Evolutionary conservation across 2,329 filamentous ascomycete species (phyloP).

Genomic region (Ambrosiella beaveri): DNA sequence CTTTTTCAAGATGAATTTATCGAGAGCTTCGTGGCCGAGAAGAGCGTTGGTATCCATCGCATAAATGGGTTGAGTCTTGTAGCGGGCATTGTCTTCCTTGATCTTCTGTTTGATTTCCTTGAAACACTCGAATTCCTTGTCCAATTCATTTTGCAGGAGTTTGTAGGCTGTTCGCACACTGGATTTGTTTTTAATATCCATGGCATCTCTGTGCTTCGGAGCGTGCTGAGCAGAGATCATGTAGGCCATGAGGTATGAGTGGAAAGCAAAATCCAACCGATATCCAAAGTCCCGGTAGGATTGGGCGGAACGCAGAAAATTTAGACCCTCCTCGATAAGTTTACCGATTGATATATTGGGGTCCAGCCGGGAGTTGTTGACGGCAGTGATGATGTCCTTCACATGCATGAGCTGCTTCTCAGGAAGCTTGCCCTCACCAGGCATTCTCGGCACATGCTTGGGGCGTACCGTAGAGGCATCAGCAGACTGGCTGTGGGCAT

Average conservation of each 20-base stretch:
- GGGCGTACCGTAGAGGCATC: conserved; percentile 18
- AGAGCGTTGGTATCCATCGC: background rate
- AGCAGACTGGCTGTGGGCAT: conserved; percentile 18
- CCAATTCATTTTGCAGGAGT: conserved; percentile 33
- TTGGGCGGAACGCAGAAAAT: conserved; percentile 40
- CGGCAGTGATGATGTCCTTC: conserved; percentile 31
- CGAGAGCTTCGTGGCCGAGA: background rate
- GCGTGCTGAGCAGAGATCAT: conserved; percentile 64
- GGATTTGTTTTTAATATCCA: conserved; percentile 23
- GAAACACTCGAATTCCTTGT: conserved; percentile 31
- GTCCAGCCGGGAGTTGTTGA: conserved; percentile 27
- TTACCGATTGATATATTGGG: conserved; percentile 33
- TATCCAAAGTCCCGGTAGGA: conserved; percentile 41
- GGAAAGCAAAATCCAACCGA: conserved; percentile 56
- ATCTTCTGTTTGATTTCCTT: conserved; percentile 41
- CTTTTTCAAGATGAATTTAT: background rate
- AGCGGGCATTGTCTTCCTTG: conserved; percentile 44
- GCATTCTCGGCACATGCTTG: conserved; percentile 17
- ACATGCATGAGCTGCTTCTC: conserved; percentile 28
- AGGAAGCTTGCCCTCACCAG: conserved; percentile 14
- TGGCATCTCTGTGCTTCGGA: conserved; percentile 56
- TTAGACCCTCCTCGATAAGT: conserved; percentile 35
- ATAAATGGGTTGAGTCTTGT: conserved; percentile 34
- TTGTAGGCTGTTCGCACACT: conserved; percentile 24
- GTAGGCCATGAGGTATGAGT: conserved; percentile 69